Evolutionary conservation across 2,329 filamentous ascomycete genomes (phyloP).

Genomic region (Colletotrichum sp.): DNA sequence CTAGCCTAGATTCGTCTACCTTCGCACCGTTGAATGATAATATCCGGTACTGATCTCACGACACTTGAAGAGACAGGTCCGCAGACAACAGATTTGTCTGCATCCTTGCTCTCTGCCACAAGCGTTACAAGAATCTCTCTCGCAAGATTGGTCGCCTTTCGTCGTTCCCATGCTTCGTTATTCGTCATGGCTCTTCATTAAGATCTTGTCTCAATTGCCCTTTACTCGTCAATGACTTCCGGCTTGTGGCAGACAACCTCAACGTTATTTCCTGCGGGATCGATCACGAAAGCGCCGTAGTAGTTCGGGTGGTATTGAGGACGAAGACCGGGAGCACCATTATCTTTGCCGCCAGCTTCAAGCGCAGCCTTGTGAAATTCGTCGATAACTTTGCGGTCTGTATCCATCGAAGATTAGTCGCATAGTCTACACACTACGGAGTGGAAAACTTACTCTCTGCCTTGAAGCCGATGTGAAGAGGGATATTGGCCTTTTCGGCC

Average conservation of each 20-base stretch:
- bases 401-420: neutral
- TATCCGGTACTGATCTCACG: neutral
- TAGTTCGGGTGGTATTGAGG: conserved; percentile 49
- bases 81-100: neutral
- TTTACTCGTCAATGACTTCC: neutral
- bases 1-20: neutral
- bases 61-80: neutral
- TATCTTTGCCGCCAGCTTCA: conserved; percentile 48
- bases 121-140: no score
- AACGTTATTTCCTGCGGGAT: conserved; percentile 58
- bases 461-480: conserved; percentile 35
- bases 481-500: conserved; percentile 16
- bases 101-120: neutral
- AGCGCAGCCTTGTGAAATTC: conserved; percentile 47
- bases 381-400: conserved; percentile 47
- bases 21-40: neutral
- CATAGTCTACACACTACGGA: neutral
- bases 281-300: conserved; percentile 55
- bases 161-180: neutral
- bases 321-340: conserved; percentile 52
- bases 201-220: neutral
- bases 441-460: conserved; percentile 29
- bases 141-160: neutral
- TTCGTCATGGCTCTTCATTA: neutral
- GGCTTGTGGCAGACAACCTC: conserved; percentile 43